Evolutionary conservation across 768 basidiomycete genomes (phyloP).

Genomic region (Tylopilus vinaceipallidus): DNA sequence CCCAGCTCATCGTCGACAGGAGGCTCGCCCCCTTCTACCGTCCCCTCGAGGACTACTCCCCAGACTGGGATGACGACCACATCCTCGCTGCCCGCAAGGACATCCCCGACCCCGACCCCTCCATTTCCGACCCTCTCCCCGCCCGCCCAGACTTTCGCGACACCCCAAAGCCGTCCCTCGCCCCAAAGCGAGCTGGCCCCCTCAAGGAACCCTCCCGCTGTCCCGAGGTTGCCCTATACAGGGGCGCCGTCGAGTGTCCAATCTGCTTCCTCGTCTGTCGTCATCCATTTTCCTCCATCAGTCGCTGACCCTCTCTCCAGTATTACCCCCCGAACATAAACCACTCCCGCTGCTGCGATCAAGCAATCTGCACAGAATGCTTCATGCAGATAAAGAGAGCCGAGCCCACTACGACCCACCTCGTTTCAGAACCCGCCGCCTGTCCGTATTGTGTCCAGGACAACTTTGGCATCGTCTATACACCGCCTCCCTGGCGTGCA

Average conservation of each 20-base stretch:
- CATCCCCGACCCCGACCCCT: slow-evolving; percentile 48
- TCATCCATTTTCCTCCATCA: slow-evolving; percentile 5
- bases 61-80: slow-evolving; percentile 85
- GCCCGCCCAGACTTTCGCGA: slow-evolving; percentile 34
- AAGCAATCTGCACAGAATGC: slow-evolving; percentile 98
- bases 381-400: slow-evolving; percentile 98
- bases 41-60: slow-evolving; percentile 90
- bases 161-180: slow-evolving; percentile 22
- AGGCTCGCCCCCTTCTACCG: slow-evolving; percentile 95
- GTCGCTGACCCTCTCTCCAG: slow-evolving; percentile 43
- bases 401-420: slow-evolving; percentile 91
- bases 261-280: slow-evolving; percentile 91
- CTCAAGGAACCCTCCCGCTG: slow-evolving; percentile 63
- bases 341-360: slow-evolving; percentile 96
- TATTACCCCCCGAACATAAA: slow-evolving; percentile 98
- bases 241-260: slow-evolving; percentile 89
- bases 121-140: slow-evolving; percentile 36
- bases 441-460: slow-evolving; percentile 98
- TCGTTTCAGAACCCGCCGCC: slow-evolving; percentile 94
- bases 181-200: slow-evolving; percentile 52
- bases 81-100: slow-evolving; percentile 81
- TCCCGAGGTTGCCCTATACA: slow-evolving; percentile 80
- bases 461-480: slow-evolving; percentile 93
- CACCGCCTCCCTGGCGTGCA: slow-evolving; percentile 74
- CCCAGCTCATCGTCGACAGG: slow-evolving; percentile 83